A percentile compares a stretch with the other conserved stretches of the same genome.
Conservation (phyloP, 176 grass and related monocot species). For the Ensete ventricosum region DNA sequence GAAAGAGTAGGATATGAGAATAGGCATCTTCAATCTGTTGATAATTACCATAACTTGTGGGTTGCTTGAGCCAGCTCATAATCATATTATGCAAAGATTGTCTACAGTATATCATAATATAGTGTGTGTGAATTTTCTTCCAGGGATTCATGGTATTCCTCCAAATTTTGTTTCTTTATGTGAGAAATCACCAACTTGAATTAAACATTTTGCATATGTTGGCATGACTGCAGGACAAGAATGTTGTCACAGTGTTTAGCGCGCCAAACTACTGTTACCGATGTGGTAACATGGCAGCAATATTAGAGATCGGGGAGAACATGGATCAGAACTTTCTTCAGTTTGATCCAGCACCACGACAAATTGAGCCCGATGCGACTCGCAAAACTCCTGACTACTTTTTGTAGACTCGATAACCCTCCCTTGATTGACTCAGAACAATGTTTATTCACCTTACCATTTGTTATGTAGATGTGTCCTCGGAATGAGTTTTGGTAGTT, state of each 20-base stretch:
- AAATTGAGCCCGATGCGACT: constrained; percentile 83
- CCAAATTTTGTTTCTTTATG: background rate
- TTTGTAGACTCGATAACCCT: constrained; percentile 59
- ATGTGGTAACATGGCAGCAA: constrained; percentile 95
- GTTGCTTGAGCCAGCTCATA: no score
- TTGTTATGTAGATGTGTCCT: constrained; percentile 4
- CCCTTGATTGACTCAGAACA: constrained; percentile 1
- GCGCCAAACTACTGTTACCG: constrained; percentile 95
- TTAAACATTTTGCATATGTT: background rate
- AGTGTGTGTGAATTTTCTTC: no score
- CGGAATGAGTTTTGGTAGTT: constrained; percentile 4
- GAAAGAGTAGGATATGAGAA: no score
- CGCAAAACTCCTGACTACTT: constrained; percentile 97
- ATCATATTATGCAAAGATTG: no score
- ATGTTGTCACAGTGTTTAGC: constrained; percentile 95
- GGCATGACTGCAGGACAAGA: constrained; percentile 55
- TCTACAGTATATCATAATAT: no score
- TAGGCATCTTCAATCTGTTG: no score
- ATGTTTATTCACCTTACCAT: background rate
- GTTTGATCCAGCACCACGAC: constrained; percentile 78
- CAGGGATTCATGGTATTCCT: no score
- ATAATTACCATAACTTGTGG: no score
- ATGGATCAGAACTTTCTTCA: constrained; percentile 98
- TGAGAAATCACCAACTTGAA: background rate
- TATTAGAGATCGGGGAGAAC: constrained; percentile 87